A percentile compares a stretch with the other conserved stretches of the same genome.
Evolutionary conservation across 2,329 filamentous ascomycete genomes (phyloP).

Genomic region (Plectosphaerella cucumerina): DNA sequence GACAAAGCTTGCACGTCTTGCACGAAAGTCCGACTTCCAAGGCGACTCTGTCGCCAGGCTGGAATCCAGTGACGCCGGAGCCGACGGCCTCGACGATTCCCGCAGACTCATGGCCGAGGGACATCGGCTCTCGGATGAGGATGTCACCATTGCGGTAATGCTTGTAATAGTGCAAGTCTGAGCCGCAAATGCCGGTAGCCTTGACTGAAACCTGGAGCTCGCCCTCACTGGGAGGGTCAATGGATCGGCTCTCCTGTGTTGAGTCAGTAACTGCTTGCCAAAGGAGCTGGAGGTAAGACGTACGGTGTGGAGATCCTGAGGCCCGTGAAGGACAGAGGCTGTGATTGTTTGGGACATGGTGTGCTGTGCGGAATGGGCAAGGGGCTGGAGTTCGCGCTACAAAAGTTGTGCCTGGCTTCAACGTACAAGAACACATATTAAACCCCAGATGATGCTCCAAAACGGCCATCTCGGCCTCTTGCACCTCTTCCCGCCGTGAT

Average conservation of each 20-base stretch:
- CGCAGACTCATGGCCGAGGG: slow-evolving; percentile 59
- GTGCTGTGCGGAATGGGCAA: too few relatives aligned
- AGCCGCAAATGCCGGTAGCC: slow-evolving; percentile 53
- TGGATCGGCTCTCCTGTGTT: not conserved
- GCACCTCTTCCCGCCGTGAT: too few relatives aligned
- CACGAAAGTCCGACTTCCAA: slow-evolving; percentile 64
- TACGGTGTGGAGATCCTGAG: not conserved
- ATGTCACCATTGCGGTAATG: slow-evolving; percentile 56
- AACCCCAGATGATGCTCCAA: too few relatives aligned
- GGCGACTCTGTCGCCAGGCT: slow-evolving; percentile 61
- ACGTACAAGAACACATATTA: too few relatives aligned
- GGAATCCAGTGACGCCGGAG: slow-evolving; percentile 48
- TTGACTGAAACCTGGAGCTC: slow-evolving; percentile 51
- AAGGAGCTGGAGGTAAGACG: not conserved
- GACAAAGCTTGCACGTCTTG: slow-evolving; percentile 32
- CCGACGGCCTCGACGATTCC: slow-evolving; percentile 57
- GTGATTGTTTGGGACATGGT: not conserved
- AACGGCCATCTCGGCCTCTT: too few relatives aligned
- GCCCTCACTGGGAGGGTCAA: not conserved
- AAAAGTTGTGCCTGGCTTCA: too few relatives aligned
- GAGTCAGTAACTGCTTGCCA: not conserved
- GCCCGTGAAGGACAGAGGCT: not conserved
- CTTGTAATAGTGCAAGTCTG: slow-evolving; percentile 53
- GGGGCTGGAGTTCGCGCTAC: too few relatives aligned
- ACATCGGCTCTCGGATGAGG: slow-evolving; percentile 32